Conservation (phyloP, 2,329 filamentous ascomycete species). For the Aspergillus sergii region DNA sequence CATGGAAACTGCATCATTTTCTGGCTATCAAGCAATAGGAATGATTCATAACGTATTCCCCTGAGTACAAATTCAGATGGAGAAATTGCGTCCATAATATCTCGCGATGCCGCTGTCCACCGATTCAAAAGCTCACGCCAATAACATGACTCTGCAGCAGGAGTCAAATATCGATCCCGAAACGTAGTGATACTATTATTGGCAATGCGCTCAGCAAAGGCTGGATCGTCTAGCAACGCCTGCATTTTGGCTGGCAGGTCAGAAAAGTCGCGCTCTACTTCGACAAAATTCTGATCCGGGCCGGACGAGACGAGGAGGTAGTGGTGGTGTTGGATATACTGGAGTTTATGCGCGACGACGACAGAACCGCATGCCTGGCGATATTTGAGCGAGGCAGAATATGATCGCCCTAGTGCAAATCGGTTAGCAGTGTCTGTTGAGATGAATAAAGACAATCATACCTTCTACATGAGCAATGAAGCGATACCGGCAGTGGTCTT, state of each 20-base stretch:
- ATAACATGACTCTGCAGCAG: constrained; percentile 55
- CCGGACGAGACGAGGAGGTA: constrained; percentile 47
- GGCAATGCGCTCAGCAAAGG: constrained; percentile 48
- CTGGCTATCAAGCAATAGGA: constrained; percentile 30
- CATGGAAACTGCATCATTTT: constrained; percentile 28
- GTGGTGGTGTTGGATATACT: constrained; percentile 53
- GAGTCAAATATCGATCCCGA: constrained; percentile 53
- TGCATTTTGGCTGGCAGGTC: constrained; percentile 51
- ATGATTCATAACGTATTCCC: constrained; percentile 35
- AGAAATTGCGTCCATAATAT: constrained; percentile 21
- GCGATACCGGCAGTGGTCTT: constrained; percentile 55
- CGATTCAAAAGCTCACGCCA: constrained; percentile 49
- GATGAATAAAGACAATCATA: not conserved
- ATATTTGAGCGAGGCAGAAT: constrained; percentile 55
- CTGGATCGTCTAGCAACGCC: constrained; percentile 39
- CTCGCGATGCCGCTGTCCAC: constrained; percentile 26
- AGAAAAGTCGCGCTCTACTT: constrained; percentile 56
- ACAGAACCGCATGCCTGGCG: constrained; percentile 53
- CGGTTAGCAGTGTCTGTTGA: not conserved
- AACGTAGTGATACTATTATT: constrained; percentile 49
- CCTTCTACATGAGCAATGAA: constrained; percentile 57
- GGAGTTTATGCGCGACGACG: constrained; percentile 50
- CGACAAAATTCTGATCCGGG: constrained; percentile 51
- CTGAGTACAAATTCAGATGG: constrained; percentile 15
- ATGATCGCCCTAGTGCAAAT: constrained; percentile 38